phyloP scores from a whole-genome alignment of 345 rosid species.

The Hibiscus syriacus region DNA sequence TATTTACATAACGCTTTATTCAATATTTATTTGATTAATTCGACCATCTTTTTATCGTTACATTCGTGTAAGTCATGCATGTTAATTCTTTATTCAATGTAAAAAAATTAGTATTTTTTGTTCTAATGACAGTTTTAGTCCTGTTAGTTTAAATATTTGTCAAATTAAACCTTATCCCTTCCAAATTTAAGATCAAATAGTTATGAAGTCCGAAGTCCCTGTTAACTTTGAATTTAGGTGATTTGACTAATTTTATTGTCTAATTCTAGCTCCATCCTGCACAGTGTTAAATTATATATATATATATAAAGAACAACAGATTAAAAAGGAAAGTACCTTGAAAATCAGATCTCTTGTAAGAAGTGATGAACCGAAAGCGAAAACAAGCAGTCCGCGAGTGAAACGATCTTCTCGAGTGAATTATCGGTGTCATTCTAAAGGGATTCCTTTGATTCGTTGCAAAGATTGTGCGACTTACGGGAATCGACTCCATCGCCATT shows the following conservation, averaged over 20 bases:
- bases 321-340: conserved; percentile 23
- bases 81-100: background rate
- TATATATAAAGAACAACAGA: too few species aligned
- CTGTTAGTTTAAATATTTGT: too few species aligned
- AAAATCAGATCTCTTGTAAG: conserved; percentile 35
- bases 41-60: background rate
- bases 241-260: too few species aligned
- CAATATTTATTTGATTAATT: background rate
- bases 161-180: too few species aligned
- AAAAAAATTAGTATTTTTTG: background rate
- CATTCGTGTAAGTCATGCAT: background rate
- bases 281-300: too few species aligned
- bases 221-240: too few species aligned
- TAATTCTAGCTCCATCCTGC: too few species aligned
- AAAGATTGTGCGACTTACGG: conserved; percentile 14
- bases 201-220: too few species aligned
- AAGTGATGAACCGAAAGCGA: conserved; percentile 19
- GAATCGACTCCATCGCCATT: conserved; percentile 22
- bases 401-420: conserved; percentile 16
- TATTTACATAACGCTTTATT: too few species aligned
- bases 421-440: background rate
- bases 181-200: too few species aligned
- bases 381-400: conserved; percentile 13
- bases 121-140: too few species aligned
- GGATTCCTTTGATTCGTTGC: conserved; percentile 17